A percentile compares a stretch with the other conserved stretches of the same genome.
phyloP scores from a whole-genome alignment of 352 stramenopile species.

The Pythium myriotylum region DNA sequence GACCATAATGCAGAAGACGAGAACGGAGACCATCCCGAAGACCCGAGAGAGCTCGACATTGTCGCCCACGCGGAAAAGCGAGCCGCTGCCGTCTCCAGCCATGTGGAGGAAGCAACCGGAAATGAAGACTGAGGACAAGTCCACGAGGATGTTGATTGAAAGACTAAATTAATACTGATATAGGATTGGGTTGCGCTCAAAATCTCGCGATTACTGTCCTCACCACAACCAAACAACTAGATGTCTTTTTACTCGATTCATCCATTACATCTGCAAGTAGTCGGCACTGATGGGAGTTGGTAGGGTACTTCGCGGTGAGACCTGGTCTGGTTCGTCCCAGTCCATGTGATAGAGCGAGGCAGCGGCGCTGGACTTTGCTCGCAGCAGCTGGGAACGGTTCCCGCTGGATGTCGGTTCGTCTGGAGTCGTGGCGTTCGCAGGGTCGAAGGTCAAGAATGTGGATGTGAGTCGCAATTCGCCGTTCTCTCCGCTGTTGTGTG shows the following conservation, averaged over 20 bases:
- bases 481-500: neutral
- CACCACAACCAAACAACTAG: neutral
- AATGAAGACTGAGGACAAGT: too few relatives aligned
- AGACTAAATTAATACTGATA: too few relatives aligned
- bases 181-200: too few relatives aligned
- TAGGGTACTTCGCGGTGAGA: too few relatives aligned
- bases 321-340: too few relatives aligned
- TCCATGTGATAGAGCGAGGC: constrained; percentile 26
- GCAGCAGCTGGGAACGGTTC: constrained; percentile 8
- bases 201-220: too few relatives aligned
- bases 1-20: constrained; percentile 54
- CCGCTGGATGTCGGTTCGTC: too few relatives aligned
- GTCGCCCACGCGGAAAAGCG: constrained; percentile 58
- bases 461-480: neutral
- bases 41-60: constrained; percentile 60
- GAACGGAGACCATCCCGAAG: constrained; percentile 44
- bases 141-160: too few relatives aligned
- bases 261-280: too few relatives aligned
- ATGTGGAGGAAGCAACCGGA: neutral
- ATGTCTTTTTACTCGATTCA: too few relatives aligned
- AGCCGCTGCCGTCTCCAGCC: constrained; percentile 29
- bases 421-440: neutral
- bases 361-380: constrained; percentile 19
- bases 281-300: too few relatives aligned
- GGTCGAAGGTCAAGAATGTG: neutral